Conservation (phyloP, 2,329 filamentous ascomycete species). For the Aspergillus ochraceus region DNA sequence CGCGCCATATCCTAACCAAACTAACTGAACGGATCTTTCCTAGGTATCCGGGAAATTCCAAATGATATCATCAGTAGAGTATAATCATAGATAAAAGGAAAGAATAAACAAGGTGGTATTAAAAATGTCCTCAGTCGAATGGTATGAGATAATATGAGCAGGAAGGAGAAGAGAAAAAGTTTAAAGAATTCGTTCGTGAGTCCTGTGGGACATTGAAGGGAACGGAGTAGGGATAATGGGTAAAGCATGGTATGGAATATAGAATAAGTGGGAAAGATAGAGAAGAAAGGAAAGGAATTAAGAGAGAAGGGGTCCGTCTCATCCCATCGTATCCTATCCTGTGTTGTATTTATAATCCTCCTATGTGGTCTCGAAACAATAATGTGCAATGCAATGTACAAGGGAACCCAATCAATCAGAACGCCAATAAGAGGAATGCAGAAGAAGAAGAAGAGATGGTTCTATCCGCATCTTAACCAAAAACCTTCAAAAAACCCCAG, state of each 20-base stretch:
- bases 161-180: neutral
- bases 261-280: neutral
- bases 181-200: neutral
- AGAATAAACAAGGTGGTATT: neutral
- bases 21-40: no score
- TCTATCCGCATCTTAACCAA: slow-evolving; percentile 53
- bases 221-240: no score
- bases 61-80: no score
- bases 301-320: neutral
- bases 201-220: neutral
- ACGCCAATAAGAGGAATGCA: neutral
- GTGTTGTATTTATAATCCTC: neutral
- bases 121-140: neutral
- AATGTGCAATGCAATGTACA: neutral
- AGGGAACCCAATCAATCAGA: neutral
- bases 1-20: no score
- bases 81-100: neutral
- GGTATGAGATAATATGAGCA: neutral
- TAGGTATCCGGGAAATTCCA: no score
- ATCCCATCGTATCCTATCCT: neutral
- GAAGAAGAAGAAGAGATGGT: neutral
- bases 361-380: neutral
- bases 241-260: no score
- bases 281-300: neutral
- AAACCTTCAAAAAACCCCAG: slow-evolving; percentile 87